Evolutionary conservation across 129 eudicot genomes (phyloP).

Genomic region (Artemisia tridentata): DNA sequence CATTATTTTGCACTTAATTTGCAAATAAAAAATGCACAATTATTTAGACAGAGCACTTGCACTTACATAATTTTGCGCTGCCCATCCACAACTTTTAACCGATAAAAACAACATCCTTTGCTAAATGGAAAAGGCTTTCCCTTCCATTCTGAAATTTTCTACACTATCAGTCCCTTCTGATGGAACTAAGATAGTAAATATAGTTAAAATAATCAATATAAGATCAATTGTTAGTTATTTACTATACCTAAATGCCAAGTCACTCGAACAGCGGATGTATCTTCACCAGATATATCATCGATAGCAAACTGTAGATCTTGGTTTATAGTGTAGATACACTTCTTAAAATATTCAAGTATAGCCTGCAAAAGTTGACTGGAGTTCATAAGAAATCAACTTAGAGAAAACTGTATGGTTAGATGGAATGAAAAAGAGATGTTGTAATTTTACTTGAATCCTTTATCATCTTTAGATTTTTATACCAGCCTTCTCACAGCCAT

Average conservation of each 20-base stretch:
- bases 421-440: too few species aligned
- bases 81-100: constrained; percentile 60
- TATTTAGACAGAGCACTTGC: background rate
- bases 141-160: constrained; percentile 65
- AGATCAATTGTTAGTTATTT: too few species aligned
- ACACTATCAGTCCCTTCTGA: background rate
- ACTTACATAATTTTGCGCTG: constrained; percentile 72
- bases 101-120: constrained; percentile 97
- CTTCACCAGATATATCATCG: constrained; percentile 90
- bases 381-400: too few species aligned
- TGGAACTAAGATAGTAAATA: too few species aligned
- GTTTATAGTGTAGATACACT: too few species aligned
- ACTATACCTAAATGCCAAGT: constrained; percentile 85
- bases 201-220: too few species aligned
- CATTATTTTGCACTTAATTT: background rate
- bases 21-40: background rate
- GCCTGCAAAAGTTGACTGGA: too few species aligned
- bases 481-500: too few species aligned
- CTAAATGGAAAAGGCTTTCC: constrained; percentile 94
- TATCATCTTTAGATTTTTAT: too few species aligned
- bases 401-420: too few species aligned
- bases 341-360: too few species aligned
- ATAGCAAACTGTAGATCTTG: constrained; percentile 79
- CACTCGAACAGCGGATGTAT: constrained; percentile 85
- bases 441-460: too few species aligned